Base-by-base conservation (phyloP, 768 basidiomycete genomes). In the Mrakia gelida region DNA sequence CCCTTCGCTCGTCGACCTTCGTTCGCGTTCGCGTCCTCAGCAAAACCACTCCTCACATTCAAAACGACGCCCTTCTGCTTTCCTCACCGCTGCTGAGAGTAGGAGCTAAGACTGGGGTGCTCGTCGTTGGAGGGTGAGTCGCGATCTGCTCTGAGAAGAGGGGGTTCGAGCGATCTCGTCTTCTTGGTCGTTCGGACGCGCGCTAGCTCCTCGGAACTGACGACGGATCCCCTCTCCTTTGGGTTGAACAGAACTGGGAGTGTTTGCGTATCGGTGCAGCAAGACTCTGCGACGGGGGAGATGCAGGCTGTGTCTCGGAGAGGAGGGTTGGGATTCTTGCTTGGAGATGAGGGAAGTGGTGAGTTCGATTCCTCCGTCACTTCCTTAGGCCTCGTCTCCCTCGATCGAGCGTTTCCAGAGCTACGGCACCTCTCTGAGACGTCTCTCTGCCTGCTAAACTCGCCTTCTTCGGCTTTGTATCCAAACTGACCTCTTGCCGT, bases 291-390 rank as follows among this genome's bases (percentile, higher is more conserved):
- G 21, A 43, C 32, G 5, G 75, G 75, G 3, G 21, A 75, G 38
- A 54, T 76, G 52, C 56, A 26, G 41, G 54, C 41, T 23, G n/a
- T 77, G 0, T 70, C 68, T 21, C 68, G 76, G 18, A 34, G 77
- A 28, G 77, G 77, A 23, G 77, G 77, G 0, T 52, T 78, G 16
- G 77, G 77, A 18, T 78, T 73, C 28, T 13, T 78, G 8, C 65
- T 78, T 0, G 77, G 77, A 0, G 77, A 78, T 43, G 77, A 78
- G 41, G 77, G 77, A 11, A 65, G 70, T 38, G 76, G 76, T 77
- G 6, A 13, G 76, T 59, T 38, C 3, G 49, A 52, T 16, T 52
- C 15, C 2, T 52, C 21, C 3, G 0, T 52, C 18, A 2, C 45
- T 45, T 43, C 21, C 21, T 23, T 41, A 45, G 11, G 7, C 45